These are phyloP conservation scores for Phaeophleospora eucalypticola DNA, from an alignment of 2,329 filamentous ascomycete genomes.

Conservation along the genomic window DNA sequence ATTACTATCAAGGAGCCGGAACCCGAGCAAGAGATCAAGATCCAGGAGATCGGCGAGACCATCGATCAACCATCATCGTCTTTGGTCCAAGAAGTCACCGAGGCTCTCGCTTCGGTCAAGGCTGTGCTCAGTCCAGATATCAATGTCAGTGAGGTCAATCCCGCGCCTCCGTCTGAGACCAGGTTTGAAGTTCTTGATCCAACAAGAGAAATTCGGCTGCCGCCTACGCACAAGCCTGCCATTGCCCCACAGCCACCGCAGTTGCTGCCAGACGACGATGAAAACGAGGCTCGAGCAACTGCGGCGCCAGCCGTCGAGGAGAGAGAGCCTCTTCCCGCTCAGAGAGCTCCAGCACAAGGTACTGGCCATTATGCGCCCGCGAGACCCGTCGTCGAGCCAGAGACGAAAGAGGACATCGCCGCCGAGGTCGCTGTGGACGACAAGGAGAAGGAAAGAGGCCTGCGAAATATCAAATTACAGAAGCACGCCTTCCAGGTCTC, in stretches of 20 bases:
- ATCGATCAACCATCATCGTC: not conserved
- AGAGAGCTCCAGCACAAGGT: not conserved
- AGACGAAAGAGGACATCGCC: not conserved
- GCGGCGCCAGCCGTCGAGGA: not conserved
- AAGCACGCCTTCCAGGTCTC: conserved; percentile 3
- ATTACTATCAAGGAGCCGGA: not conserved
- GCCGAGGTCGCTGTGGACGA: not conserved
- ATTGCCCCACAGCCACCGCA: not conserved
- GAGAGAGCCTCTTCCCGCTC: not conserved
- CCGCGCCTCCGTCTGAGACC: not conserved
- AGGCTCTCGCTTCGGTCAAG: conserved; percentile 1
- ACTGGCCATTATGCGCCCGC: not conserved
- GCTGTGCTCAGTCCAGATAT: not conserved
- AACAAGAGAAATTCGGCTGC: not conserved
- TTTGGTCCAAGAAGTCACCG: not conserved
- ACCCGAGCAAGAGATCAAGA: not conserved
- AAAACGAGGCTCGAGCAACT: not conserved
- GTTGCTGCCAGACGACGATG: not conserved
- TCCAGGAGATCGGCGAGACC: not conserved
- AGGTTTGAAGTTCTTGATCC: not conserved
- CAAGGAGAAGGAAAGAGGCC: not conserved
- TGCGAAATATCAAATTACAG: not conserved
- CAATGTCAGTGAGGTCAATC: not conserved
- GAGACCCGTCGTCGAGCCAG: not conserved
- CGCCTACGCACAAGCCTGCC: not conserved